Base-by-base conservation (phyloP, 2,329 filamentous ascomycete genomes). In the Colletotrichum cuscutae region DNA sequence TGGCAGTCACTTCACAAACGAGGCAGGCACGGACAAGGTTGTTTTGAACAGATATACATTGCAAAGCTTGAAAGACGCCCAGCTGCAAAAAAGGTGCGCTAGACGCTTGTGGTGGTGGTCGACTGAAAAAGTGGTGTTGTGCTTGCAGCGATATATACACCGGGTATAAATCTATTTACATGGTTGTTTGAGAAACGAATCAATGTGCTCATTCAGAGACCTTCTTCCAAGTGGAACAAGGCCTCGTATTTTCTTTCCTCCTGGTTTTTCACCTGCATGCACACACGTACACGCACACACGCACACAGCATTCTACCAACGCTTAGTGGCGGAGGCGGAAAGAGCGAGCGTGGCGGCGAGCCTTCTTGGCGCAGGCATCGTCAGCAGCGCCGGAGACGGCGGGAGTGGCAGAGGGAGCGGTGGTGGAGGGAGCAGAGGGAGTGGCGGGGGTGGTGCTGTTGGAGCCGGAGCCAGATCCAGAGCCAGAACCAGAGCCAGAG, bases 401-500 rank as follows among this genome's bases (percentile, higher is more conserved):
- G 12, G 69, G 56, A 30, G 56, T 42, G n/a, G 59, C 54, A 46
- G 8, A 52, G 54, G 66, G 56, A 7, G 56, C 28, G 4, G 61
- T 35, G 26, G 54, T 70, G 71, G 52, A 56, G 28, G 62, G 62
- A 15, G 62, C n/a, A 13, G 49, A n/a, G 30, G 61, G 35, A 13
- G 59, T 61, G 26, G 56, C 67, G 70, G 70, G 63, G 32, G 65
- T 61, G 46, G 67, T 69, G 53, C 74, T 74, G 26, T 75, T 74
- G 26, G 76, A 72, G 26, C 74, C 66, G 8, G 77, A 75, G 2
- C 75, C 68, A 37, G 77, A 74, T 1, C 77, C 77, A 7, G 73
- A 66, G 22, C 68, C 75, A 52, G 59, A 57, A 35, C 65, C 59
- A 4, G 52, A n/a, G 46, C 46, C 65, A 5, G 59, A 62, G 24